phyloP scores from a whole-genome alignment of 345 rosid species.

The Citrus australasica region DNA sequence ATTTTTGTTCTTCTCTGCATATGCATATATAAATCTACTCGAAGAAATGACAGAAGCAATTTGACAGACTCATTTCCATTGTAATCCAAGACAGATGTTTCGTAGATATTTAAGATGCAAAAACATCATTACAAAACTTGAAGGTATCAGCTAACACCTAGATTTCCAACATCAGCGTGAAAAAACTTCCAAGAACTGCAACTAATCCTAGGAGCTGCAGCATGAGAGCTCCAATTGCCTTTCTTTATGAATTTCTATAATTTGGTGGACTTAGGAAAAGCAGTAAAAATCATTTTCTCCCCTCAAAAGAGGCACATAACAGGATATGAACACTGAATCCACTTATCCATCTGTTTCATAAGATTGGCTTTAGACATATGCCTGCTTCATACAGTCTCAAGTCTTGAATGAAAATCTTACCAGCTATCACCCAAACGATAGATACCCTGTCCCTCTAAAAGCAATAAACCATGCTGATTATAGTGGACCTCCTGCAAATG shows the following conservation, averaged over 20 bases:
- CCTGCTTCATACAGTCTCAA: conserved; percentile 7
- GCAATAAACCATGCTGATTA: conserved; percentile 91
- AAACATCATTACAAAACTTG: background rate
- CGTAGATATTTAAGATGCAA: background rate
- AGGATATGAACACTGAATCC: background rate
- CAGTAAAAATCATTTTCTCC: background rate
- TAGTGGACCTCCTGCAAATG: conserved; percentile 83
- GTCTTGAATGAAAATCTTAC: conserved; percentile 36
- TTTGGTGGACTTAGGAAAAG: background rate
- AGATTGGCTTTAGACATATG: background rate
- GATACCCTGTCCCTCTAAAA: conserved; percentile 90
- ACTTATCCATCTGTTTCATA: background rate
- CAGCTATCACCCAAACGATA: conserved; percentile 89
- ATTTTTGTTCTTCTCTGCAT: background rate
- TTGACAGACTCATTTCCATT: background rate
- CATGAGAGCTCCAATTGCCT: background rate
- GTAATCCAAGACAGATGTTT: background rate
- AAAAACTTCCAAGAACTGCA: background rate
- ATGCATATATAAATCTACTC: background rate
- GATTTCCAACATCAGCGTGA: background rate
- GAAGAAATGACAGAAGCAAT: background rate
- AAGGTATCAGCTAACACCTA: background rate
- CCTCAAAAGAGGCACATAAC: background rate
- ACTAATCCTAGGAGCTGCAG: background rate
- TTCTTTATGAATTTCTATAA: background rate